Evolutionary conservation across 768 basidiomycete genomes (phyloP), one percentile per base, ranked within the genome.

Genomic region (Suillus occidentalis): DNA sequence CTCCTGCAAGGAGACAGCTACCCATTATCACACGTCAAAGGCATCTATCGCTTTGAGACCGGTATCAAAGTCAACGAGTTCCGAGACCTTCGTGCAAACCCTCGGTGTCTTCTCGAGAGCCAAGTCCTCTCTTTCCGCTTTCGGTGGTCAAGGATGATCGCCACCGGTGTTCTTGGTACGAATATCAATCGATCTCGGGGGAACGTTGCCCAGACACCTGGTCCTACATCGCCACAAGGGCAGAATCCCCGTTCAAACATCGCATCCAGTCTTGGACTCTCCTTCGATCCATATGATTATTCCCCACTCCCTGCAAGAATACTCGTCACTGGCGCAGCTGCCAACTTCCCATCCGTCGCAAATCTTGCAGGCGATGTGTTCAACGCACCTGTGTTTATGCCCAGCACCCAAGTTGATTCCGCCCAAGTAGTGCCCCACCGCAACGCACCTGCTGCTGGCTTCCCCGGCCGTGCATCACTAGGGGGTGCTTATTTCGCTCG

Each of bases 31-130:
- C 89, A 90, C 52, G 89, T 91, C 64, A 92, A 94, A 72, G 93
- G 93, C 12, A 91, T 93, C 65, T 92, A 85, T 77, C 88, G 93
- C 22, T 94, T 95, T 76, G 93, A 95, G 75, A 93, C 89, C 0
- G 93, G 93, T 22, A 84, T 94, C 75, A 92, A 93, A 73, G 93
- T 94, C 60, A 89, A 87, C 68, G 93, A 95, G 74, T 95, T 94
- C 79, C 86, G 92, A 31, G 93, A 95, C 74, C 85, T 94, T 25
- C 88, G 93, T 37, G 93, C 93, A 14, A 95, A 95, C 78, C 93
- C 93, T 0, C 86, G 93, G 20, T 94, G 92, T 77, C 84, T 95
- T 28, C 79, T 95, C 50, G 93, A 95, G 76, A 89, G 87, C 66
- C 93, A 95, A 70, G 77, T 91, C 31, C 83, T 95, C 42, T 86